phyloP scores from a whole-genome alignment of 345 rosid genomes.

The Draba incana region DNA sequence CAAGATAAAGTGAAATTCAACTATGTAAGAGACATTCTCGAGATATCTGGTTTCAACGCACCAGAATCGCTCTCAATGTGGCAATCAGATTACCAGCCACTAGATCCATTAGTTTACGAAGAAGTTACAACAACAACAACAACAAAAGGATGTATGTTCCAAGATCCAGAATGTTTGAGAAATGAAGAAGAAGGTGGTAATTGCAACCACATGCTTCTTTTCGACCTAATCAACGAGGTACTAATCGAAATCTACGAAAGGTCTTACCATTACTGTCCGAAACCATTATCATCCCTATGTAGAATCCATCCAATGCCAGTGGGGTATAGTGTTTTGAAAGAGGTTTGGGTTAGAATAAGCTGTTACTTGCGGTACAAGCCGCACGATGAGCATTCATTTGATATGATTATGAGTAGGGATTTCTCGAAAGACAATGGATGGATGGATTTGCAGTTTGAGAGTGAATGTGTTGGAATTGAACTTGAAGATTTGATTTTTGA shows the following conservation, averaged over 20 bases:
- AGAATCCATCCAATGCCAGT: constrained; percentile 60
- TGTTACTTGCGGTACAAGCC: constrained; percentile 53
- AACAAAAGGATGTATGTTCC: constrained; percentile 44
- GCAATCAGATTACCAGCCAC: constrained; percentile 68
- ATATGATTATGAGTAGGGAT: constrained; percentile 55
- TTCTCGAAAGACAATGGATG: constrained; percentile 60
- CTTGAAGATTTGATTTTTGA: constrained; percentile 69
- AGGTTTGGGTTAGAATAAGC: constrained; percentile 69
- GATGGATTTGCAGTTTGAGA: constrained; percentile 82
- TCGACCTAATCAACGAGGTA: constrained; percentile 74
- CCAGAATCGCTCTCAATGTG: constrained; percentile 58
- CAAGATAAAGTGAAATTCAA: constrained; percentile 56
- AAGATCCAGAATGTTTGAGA: constrained; percentile 50
- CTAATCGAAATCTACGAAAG: constrained; percentile 62
- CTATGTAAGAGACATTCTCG: constrained; percentile 70
- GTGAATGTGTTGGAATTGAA: constrained; percentile 72
- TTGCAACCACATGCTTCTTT: constrained; percentile 54
- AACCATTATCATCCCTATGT: constrained; percentile 55
- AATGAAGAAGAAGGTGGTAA: constrained; percentile 47
- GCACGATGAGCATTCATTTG: constrained; percentile 45
- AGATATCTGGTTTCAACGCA: constrained; percentile 67
- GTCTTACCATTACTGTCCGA: constrained; percentile 61
- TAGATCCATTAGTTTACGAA: constrained; percentile 58
- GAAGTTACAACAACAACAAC: constrained; percentile 48
- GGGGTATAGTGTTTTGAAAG: constrained; percentile 60